phyloP scores from a whole-genome alignment of 2,329 filamentous ascomycete species.

The Coniosporium tulheliwenetii region DNA sequence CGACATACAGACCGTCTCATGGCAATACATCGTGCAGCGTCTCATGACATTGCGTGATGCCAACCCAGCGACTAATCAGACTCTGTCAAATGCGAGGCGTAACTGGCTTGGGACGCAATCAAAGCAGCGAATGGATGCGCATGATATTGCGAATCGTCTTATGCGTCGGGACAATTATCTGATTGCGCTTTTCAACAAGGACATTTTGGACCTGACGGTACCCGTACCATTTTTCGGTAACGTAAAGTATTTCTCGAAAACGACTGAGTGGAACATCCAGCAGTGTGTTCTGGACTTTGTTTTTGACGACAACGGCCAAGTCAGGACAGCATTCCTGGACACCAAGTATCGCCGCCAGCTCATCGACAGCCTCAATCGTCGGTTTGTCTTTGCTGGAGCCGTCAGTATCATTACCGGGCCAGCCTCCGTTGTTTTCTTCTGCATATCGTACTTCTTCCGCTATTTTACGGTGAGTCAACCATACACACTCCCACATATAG shows the following conservation, averaged over 20 bases:
- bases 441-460: constrained; percentile 83
- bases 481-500: background rate
- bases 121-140: constrained; percentile 86
- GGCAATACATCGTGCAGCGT: constrained; percentile 78
- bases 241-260: constrained; percentile 73
- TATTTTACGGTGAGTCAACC: constrained; percentile 63
- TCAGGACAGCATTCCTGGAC: constrained; percentile 73
- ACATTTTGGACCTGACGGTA: constrained; percentile 73
- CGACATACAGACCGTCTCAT: constrained; percentile 88
- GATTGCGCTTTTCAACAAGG: constrained; percentile 95
- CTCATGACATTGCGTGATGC: constrained; percentile 73
- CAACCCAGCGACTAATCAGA: constrained; percentile 66
- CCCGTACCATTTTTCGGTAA: constrained; percentile 70
- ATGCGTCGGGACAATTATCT: constrained; percentile 97
- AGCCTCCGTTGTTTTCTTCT: constrained; percentile 70
- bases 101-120: constrained; percentile 65
- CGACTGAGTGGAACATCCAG: constrained; percentile 82
- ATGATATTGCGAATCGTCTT: constrained; percentile 89
- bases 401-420: constrained; percentile 80
- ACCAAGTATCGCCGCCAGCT: constrained; percentile 65
- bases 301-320: constrained; percentile 78
- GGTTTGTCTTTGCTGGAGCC: constrained; percentile 69
- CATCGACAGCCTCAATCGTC: constrained; percentile 59
- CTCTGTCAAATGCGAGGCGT: constrained; percentile 41
- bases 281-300: constrained; percentile 86